Evolutionary conservation across 306 rosid genomes (phyloP).

Genomic region (Rosa chinensis): DNA sequence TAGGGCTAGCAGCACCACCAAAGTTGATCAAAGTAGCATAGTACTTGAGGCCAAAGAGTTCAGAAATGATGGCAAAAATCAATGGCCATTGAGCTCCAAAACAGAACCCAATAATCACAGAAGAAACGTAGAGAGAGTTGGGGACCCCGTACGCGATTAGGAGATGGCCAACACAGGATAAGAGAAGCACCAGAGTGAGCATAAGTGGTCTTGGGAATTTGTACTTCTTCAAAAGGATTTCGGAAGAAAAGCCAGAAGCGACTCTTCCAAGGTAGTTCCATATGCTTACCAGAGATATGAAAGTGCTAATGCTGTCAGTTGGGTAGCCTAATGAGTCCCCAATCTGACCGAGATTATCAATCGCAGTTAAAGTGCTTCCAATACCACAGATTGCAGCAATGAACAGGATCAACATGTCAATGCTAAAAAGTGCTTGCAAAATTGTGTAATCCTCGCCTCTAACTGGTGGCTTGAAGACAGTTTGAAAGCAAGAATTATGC

Average conservation of each 20-base stretch:
- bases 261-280: constrained; percentile 74
- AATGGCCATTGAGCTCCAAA: constrained; percentile 72
- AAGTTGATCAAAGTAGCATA: constrained; percentile 57
- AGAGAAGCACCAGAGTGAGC: constrained; percentile 45
- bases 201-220: constrained; percentile 60
- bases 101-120: constrained; percentile 59
- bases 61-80: constrained; percentile 66
- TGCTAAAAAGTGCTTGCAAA: constrained; percentile 67
- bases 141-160: constrained; percentile 58
- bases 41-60: constrained; percentile 67
- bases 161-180: constrained; percentile 61
- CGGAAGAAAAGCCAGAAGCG: constrained; percentile 50
- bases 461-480: constrained; percentile 44
- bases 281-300: constrained; percentile 67
- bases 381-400: constrained; percentile 38
- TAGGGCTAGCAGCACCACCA: constrained; percentile 53
- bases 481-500: constrained; percentile 29
- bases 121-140: constrained; percentile 53
- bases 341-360: constrained; percentile 76
- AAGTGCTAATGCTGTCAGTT: constrained; percentile 45
- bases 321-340: constrained; percentile 61
- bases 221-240: constrained; percentile 51
- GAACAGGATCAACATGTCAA: constrained; percentile 61
- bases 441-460: constrained; percentile 76
- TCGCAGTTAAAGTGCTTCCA: constrained; percentile 63